Evolutionary conservation across 306 rosid species (phyloP).

Genomic region (Herpetospermum pedunculosum): DNA sequence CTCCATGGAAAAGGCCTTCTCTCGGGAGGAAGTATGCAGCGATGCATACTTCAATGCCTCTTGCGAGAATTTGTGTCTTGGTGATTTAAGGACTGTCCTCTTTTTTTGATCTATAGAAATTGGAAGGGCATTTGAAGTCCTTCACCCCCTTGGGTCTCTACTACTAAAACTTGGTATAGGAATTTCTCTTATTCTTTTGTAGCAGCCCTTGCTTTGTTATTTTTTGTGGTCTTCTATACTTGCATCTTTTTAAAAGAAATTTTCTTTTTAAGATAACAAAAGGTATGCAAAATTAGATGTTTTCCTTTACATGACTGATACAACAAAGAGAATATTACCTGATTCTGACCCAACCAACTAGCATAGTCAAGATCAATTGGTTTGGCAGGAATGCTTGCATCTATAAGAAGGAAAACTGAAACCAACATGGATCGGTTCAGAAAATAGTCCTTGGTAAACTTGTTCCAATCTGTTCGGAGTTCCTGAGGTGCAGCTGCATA

Average conservation of each 20-base stretch:
- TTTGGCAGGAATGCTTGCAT: constrained; percentile 95
- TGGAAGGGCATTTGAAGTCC: not conserved
- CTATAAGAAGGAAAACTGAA: constrained; percentile 92
- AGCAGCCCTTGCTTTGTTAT: not conserved
- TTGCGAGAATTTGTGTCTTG: not conserved
- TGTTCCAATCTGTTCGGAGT: constrained; percentile 72
- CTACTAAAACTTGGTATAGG: not conserved
- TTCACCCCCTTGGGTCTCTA: not conserved
- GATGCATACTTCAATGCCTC: not conserved
- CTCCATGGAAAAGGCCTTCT: not conserved
- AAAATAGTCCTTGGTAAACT: constrained; percentile 90
- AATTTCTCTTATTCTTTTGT: not conserved
- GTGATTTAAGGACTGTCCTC: not conserved
- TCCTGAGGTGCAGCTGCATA: constrained; percentile 95
- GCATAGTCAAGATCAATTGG: constrained; percentile 86
- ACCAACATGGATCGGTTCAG: constrained; percentile 68
- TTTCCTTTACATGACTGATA: not conserved
- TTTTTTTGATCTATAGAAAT: not conserved
- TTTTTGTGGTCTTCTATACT: not conserved
- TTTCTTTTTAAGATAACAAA: not conserved
- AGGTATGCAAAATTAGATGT: not conserved
- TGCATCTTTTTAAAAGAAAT: not conserved
- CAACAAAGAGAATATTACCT: constrained; percentile 35
- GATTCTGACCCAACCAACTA: constrained; percentile 90
- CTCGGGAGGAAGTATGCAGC: not conserved